Evolutionary conservation across 306 rosid genomes (phyloP), one percentile per base, ranked within the genome.

Genomic region (Alnus glutinosa): DNA sequence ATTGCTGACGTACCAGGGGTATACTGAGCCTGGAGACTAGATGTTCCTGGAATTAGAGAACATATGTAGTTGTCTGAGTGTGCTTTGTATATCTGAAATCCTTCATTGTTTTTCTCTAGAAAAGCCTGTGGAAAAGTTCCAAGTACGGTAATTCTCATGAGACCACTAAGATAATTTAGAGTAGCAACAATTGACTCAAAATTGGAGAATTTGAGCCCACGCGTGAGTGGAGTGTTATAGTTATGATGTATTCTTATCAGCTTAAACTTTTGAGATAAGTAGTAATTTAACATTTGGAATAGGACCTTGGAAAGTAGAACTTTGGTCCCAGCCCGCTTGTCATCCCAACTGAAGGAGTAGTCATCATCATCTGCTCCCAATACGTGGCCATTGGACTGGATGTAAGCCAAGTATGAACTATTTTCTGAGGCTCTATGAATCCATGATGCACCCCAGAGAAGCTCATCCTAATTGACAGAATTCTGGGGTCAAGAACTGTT

Each of bases 401-500:
- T 92, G 76, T 91, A 94, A 61, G 66, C 59, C 79, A 92, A 74
- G 79, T 85, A 91, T 2, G 90, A 82, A 70, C 73, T 78, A 34
- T 59, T 75, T 76, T 87, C 82, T 0, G 98, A 90, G 71, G 98
- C 98, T 81, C 77, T 87, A 47, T 92, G 88, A 58, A 94, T 82
- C 97, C 98, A 94, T 10, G 98, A 88, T 16, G 97, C 97, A 59
- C 93, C 97, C 97, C 98, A 94, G 11, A 94, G 90, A 85, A 94
- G 96, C 83, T 94, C 98, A 81, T 94, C 98, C 98, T 94, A 71
- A 70, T 73, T 12, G 9, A 51, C 76, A 70, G 37, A 78, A 63
- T 1, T 42, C 5, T 63, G 51, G 37, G 48, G 19, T 72, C 68
- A 42, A 74, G 51, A 66, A 62, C 30, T 28, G 6, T 55, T 52